Evolutionary conservation across 2,329 filamentous ascomycete species (phyloP), one percentile per base, ranked within the genome.

Genomic region (Phoma sp.): DNA sequence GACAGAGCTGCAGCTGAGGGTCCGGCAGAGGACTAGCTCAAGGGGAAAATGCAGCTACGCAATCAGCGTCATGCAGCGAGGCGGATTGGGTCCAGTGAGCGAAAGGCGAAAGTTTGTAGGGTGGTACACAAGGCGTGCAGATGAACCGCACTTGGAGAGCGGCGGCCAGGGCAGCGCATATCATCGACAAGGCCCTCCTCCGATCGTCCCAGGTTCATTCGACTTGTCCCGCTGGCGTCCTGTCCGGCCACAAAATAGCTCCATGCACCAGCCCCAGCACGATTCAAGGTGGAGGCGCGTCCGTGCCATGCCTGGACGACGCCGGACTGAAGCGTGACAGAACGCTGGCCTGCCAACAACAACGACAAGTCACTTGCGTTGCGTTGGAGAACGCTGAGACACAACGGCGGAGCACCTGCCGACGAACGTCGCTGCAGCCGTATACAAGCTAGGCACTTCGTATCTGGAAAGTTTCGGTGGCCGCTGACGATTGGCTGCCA

Each of bases 151-250:
- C 32, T 32, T 38, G 18, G 14, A 8, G 30, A 11, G 14, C 41
- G 22, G 45, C 45, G 36, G 43, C 38, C 22, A 38, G n/a, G 27
- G 23, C 44, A 35, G 45, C 6, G 23, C 52, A 40, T 36, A 38
- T 41, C 25, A 55, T 55, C 37, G 46, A 42, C 46, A 40, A 37
- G 46, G 36, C 46, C 36, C 30, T 25, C 49, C 30, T 52, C 53
- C 53, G 60, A 58, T 55, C 43, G 35, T 11, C 44, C 38, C 45
- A 46, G 47, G 47, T 40, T 57, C 38, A 44, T 50, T 56, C 27
- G 57, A 53, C 43, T 48, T 55, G 46, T 52, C 47, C 27, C 46
- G 49, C 57, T 46, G 53, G 47, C 47, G 50, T 55, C 53, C 42
- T 47, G 54, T 49, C 60, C 40, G 51, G 45, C 39, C 52, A 46